Evolutionary conservation across 2,329 filamentous ascomycete species (phyloP), one percentile per base, ranked within the genome.

Genomic region (Sporothrix inflata): DNA sequence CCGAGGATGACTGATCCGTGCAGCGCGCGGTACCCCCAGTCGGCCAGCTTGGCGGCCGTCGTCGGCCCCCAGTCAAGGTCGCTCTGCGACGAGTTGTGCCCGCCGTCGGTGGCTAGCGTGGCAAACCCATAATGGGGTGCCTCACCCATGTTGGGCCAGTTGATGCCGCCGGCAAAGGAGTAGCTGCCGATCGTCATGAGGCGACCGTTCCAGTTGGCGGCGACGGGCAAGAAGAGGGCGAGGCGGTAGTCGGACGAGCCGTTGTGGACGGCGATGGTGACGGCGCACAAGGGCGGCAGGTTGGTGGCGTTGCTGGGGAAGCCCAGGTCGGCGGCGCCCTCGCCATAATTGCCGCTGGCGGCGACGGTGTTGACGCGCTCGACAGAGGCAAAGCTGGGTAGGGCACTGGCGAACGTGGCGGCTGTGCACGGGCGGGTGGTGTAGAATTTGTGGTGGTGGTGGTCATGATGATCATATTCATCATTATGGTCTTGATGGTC

Each of bases 1-100:
- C 84, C 83, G 2, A 85, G 75, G 0, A 83, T 81, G 0, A 86
- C 81, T 2, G 85, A 85, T 6, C 84, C 85, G 75, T 89, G 86
- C 74, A 83, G 79, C 8, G 83, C 81, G 16, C 82, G 78, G 74
- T 79, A 79, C 3, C 81, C 82, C 80, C 82, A 85, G 76, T 84
- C 82, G 11, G 77, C 77, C 11, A 80, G 72, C 30, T 73, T 76
- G 72, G 83, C 83, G 0, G 80, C 78, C 61, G 81, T 76, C 4
- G 82, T 73, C 24, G 69, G 73, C 1, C 79, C 83, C 84, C 84
- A 85, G 19, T 77, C 73, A 1, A 78, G 76, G 61, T 82, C 81
- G 1, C 16, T 30, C 0, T 74, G 19, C 1, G 72, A 73, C 4
- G 81, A 81, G 38, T 76, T 77, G 76, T 85, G 84, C 0, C 84